Evolutionary conservation across 2,329 filamentous ascomycete species (phyloP).

Genomic region (Penicillium sp.): DNA sequence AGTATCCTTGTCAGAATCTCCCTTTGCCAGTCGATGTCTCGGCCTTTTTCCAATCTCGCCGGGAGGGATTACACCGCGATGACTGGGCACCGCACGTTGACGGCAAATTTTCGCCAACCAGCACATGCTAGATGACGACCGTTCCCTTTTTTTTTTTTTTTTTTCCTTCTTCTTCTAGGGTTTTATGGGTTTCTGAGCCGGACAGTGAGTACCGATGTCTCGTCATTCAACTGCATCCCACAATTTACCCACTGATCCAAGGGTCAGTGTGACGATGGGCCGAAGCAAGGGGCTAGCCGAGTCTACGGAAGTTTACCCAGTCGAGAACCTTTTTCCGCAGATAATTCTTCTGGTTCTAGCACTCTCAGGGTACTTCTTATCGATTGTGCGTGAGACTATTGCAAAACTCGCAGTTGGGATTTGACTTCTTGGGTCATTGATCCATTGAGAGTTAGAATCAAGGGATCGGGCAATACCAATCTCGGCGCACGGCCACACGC

Average conservation of each 20-base stretch:
- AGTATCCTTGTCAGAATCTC: conserved; percentile 16
- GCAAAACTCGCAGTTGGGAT: neutral
- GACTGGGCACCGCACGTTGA: neutral
- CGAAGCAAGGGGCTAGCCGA: conserved; percentile 21
- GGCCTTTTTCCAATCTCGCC: conserved; percentile 17
- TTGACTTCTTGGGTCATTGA: neutral
- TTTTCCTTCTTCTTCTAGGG: no score
- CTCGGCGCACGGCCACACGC: neutral
- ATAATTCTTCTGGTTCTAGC: neutral
- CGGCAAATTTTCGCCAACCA: neutral
- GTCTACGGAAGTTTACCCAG: conserved; percentile 13
- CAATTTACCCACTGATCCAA: conserved; percentile 7
- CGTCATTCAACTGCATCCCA: neutral
- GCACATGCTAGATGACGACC: neutral
- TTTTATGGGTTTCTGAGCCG: neutral
- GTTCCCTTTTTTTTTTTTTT: neutral
- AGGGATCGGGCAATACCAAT: conserved; percentile 1
- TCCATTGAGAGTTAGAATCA: neutral
- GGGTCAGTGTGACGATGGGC: conserved; percentile 17
- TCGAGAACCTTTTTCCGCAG: neutral
- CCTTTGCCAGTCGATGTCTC: conserved; percentile 14
- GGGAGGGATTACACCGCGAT: conserved; percentile 2
- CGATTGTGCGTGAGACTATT: conserved; percentile 1
- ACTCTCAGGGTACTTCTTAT: neutral
- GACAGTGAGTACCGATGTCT: neutral